phyloP scores from a whole-genome alignment of 1,139 yeast genomes.

The Geotrichum histeridarum region DNA sequence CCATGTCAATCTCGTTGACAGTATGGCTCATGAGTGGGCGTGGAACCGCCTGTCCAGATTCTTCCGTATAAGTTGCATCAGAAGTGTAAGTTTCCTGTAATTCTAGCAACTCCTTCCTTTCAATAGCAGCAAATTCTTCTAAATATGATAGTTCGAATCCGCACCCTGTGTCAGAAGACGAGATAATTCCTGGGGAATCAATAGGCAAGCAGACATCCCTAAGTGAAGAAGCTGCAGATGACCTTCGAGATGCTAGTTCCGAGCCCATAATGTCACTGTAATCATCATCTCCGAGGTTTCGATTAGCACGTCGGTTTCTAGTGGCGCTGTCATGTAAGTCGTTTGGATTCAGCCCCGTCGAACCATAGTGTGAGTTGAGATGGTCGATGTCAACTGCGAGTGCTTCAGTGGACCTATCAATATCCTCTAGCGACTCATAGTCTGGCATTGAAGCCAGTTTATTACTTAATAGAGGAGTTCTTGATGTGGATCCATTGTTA shows the following conservation, averaged over 20 bases:
- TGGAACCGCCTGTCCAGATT: conserved; percentile 29
- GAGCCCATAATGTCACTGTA: conserved; percentile 37
- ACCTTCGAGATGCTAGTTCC: conserved; percentile 67
- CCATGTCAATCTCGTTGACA: conserved; percentile 25
- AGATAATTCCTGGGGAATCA: conserved; percentile 46
- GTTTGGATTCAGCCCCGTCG: not conserved
- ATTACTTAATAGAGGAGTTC: conserved; percentile 5
- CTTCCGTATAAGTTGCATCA: conserved; percentile 25
- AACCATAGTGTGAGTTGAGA: not conserved
- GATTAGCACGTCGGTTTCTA: not conserved
- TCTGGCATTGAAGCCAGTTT: conserved; percentile 3
- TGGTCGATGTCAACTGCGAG: conserved; percentile 11
- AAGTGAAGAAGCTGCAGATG: conserved; percentile 65
- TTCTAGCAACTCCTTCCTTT: conserved; percentile 45
- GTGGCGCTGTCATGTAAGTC: not conserved
- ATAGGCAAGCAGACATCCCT: conserved; percentile 87
- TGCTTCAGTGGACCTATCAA: not conserved
- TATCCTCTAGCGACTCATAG: conserved; percentile 6
- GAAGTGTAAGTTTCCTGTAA: conserved; percentile 41
- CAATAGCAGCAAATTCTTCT: conserved; percentile 72
- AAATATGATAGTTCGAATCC: conserved; percentile 74
- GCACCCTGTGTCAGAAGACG: conserved; percentile 35
- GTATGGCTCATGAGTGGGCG: conserved; percentile 20
- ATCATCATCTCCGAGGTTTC: conserved; percentile 1
- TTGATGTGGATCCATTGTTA: not conserved